phyloP scores from a whole-genome alignment of 371 early-diverging fungal species.

The Cokeromyces recurvatus region DNA sequence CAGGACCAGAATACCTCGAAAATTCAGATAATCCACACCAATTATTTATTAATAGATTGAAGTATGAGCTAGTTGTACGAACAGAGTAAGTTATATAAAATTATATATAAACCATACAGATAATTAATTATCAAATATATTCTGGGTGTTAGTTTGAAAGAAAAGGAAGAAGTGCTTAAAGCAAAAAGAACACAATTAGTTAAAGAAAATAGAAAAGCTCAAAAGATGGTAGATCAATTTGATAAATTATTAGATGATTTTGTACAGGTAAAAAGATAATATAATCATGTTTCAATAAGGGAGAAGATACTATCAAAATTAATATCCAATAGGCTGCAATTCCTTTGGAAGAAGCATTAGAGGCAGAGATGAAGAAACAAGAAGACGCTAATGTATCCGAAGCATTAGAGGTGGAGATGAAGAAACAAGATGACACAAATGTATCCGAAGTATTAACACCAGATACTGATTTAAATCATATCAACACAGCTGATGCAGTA shows the following conservation, averaged over 20 bases:
- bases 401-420: too few relatives aligned
- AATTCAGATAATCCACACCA: conserved; percentile 32
- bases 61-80: conserved; percentile 38
- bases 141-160: conserved; percentile 23
- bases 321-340: conserved; percentile 11
- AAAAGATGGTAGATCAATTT: conserved; percentile 37
- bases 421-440: too few relatives aligned
- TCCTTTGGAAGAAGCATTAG: conserved; percentile 21
- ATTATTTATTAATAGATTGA: conserved; percentile 41
- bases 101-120: too few relatives aligned
- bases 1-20: conserved; percentile 26
- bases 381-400: too few relatives aligned
- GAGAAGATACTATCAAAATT: too few relatives aligned
- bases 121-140: not conserved
- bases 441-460: too few relatives aligned
- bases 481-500: too few relatives aligned
- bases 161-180: conserved; percentile 34
- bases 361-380: conserved; percentile 2
- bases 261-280: conserved; percentile 26
- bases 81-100: conserved; percentile 26
- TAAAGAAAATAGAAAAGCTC: conserved; percentile 37
- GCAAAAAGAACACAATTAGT: conserved; percentile 28
- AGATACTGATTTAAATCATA: too few relatives aligned
- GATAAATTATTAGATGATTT: conserved; percentile 41
- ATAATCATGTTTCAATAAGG: too few relatives aligned